A percentile compares a stretch with the other conserved stretches of the same genome.
phyloP scores from a whole-genome alignment of 257 asterid species.

The Ehretia macrophylla region DNA sequence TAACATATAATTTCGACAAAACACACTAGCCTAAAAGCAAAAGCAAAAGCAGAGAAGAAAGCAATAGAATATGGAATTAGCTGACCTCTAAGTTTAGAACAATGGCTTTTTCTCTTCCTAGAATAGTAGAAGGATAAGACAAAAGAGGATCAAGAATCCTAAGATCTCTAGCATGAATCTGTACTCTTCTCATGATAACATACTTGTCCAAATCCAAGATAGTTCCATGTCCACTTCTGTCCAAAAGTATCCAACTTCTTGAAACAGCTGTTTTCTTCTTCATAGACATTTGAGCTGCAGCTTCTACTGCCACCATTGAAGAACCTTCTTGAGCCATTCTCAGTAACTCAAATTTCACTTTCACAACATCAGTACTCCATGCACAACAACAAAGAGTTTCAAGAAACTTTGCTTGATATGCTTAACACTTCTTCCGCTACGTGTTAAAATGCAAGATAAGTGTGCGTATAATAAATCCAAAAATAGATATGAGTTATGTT shows the following conservation, averaged over 20 bases:
- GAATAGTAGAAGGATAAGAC: slow-evolving; percentile 87
- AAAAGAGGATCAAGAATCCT: slow-evolving; percentile 81
- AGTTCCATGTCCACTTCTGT: slow-evolving; percentile 52
- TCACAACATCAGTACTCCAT: no score
- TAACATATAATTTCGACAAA: background rate
- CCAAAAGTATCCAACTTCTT: slow-evolving; percentile 66
- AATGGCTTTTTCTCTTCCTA: slow-evolving; percentile 75
- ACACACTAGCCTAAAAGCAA: no score
- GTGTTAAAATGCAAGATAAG: no score
- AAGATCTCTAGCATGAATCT: slow-evolving; percentile 81
- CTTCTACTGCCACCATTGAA: slow-evolving; percentile 21
- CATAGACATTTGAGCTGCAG: slow-evolving; percentile 33
- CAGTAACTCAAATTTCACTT: background rate
- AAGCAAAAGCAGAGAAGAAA: no score
- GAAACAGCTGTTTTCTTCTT: slow-evolving; percentile 54
- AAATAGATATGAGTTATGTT: no score
- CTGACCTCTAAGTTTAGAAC: slow-evolving; percentile 84
- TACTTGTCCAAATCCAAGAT: slow-evolving; percentile 78
- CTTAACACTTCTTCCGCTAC: no score
- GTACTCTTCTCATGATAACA: slow-evolving; percentile 67
- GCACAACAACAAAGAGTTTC: no score
- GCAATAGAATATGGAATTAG: background rate
- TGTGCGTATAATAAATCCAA: no score
- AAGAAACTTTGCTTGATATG: no score
- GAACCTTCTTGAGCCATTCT: slow-evolving; percentile 34